Base-by-base conservation (phyloP, 352 stramenopile genomes). In the Pseudoperonospora humuli region DNA sequence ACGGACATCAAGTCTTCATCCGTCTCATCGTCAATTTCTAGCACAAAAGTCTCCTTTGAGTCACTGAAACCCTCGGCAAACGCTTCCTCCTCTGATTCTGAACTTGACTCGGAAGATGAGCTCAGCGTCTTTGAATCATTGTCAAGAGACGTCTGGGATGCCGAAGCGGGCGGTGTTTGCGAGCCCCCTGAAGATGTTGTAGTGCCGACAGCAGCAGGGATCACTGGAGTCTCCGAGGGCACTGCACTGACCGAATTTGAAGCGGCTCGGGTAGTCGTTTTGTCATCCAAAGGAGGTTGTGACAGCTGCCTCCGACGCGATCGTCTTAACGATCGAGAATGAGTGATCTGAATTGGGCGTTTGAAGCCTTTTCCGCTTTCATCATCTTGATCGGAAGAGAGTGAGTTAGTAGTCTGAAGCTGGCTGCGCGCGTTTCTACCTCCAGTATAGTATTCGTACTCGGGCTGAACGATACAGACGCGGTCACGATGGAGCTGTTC, bases 1-100 rank as follows among this genome's bases (percentile, higher is more conserved):
- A 93, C 86, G 3, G 86, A 93, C 83, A 96, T 93, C 4, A 93
- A 51, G 43, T 96, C 86, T 73, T 96, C 86, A 39, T 96, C 86
- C 0, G 84, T 94, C 61, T 96, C 86, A 45, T 96, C 86, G 40
- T 96, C 86, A 26, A 96, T 92, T 44, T 96, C 83, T 17, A 95
- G 54, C 4, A 95, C 80, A 54, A 94, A 95, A 11, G 84, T 89
- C 27, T 89, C 63, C 38, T 87, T 88, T 11, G 74, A 86, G 50
- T 92, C 80, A 33, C 80, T 87, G 40, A 82, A 84, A 2, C 73
- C 73, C 39, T 92, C 76, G 0, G 74, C 57, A 17, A 87, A 84
- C 5, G 77, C 60, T 45, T 92, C 80, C 64, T 92, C 80, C 41
- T 92, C 80, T 1, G 75, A 91, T n/a, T 86, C 74, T 2, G 80